phyloP scores from a whole-genome alignment of 768 basidiomycete species.

The Leccinum barrowsii region DNA sequence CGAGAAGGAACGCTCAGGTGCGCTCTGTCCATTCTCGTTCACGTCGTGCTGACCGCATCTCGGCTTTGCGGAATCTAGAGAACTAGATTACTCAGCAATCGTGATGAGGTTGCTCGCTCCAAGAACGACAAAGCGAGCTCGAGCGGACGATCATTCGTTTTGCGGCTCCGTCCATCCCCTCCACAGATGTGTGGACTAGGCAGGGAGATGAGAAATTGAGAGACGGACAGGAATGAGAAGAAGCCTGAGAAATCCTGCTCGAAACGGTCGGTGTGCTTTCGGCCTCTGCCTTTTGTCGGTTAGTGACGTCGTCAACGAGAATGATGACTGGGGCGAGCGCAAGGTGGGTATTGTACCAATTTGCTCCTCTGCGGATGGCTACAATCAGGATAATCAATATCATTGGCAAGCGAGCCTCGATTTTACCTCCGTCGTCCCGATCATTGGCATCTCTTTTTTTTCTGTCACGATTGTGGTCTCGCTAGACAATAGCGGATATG shows the following conservation, averaged over 20 bases:
- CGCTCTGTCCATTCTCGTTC: too few relatives aligned
- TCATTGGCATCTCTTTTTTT: conserved; percentile 88
- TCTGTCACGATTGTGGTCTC: conserved; percentile 78
- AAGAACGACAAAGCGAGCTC: too few relatives aligned
- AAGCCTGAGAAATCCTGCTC: conserved; percentile 37
- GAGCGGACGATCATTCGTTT: too few relatives aligned
- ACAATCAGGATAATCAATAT: background rate
- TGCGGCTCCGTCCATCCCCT: conserved; percentile 56
- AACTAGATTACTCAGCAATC: too few relatives aligned
- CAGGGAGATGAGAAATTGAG: background rate
- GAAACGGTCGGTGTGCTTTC: conserved; percentile 60
- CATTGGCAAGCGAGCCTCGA: background rate
- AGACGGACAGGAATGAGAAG: background rate
- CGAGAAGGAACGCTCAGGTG: too few relatives aligned
- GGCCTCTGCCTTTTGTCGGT: conserved; percentile 68
- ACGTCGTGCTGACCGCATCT: too few relatives aligned
- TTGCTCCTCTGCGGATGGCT: conserved; percentile 86
- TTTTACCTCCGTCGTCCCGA: conserved; percentile 82
- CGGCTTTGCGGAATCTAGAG: too few relatives aligned
- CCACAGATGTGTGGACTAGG: conserved; percentile 76
- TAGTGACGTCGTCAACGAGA: conserved; percentile 85
- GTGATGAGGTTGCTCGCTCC: too few relatives aligned
- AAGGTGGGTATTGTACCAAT: conserved; percentile 84
- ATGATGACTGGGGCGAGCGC: conserved; percentile 61
- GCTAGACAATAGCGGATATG: conserved; percentile 34